A percentile compares a stretch with the other conserved stretches of the same genome.
Conservation (phyloP, 306 rosid species). For the Malus sylvestris region DNA sequence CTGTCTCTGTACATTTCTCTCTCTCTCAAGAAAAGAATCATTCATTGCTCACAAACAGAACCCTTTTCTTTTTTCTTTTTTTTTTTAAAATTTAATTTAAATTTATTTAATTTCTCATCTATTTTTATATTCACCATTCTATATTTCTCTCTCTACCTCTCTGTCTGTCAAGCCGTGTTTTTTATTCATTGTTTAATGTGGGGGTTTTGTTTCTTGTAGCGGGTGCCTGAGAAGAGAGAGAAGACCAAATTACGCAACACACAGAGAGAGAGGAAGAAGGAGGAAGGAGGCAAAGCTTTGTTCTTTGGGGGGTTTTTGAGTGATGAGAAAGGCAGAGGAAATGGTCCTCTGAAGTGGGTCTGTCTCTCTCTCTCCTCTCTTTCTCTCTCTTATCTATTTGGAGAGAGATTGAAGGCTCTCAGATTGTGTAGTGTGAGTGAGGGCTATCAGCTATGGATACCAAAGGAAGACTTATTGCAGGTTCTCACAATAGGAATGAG, state of each 20-base stretch:
- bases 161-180: slow-evolving; percentile 12
- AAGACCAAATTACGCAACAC: not conserved
- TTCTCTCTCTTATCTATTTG: not conserved
- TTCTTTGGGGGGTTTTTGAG: slow-evolving; percentile 13
- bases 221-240: slow-evolving; percentile 15
- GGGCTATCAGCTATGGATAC: slow-evolving; percentile 37
- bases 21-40: slow-evolving; percentile 45
- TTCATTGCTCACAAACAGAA: slow-evolving; percentile 13
- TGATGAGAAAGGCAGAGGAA: slow-evolving; percentile 15
- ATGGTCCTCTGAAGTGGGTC: slow-evolving; percentile 21
- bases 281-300: slow-evolving; percentile 12
- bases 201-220: slow-evolving; percentile 30
- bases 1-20: not conserved
- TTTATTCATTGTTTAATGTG: slow-evolving; percentile 10
- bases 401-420: slow-evolving; percentile 22
- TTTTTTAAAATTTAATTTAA: slow-evolving; percentile 3
- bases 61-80: too few species aligned
- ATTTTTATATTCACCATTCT: slow-evolving; percentile 22
- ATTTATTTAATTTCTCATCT: not conserved
- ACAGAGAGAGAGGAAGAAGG: not conserved
- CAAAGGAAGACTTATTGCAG: slow-evolving; percentile 60
- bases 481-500: slow-evolving; percentile 77
- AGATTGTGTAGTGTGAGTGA: slow-evolving; percentile 9
- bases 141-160: not conserved
- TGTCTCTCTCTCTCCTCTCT: too few species aligned